A percentile compares a stretch with the other conserved stretches of the same genome.
Conservation (phyloP, 2,329 filamentous ascomycete genomes). For the Fusarium chuoi region DNA sequence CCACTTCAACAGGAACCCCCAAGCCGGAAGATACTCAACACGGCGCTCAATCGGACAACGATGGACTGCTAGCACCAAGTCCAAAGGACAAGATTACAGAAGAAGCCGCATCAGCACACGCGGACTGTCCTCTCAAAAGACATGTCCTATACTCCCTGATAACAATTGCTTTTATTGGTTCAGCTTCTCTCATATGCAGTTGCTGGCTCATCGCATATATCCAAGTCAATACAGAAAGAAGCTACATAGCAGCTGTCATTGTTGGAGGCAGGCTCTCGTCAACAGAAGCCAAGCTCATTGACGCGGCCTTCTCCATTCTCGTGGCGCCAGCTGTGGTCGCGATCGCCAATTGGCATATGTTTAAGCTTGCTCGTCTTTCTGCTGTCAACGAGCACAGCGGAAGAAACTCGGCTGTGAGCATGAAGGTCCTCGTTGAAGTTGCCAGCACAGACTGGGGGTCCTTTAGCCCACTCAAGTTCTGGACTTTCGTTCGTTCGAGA, state of each 20-base stretch:
- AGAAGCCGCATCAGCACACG: not conserved
- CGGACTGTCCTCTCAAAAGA: slow-evolving; percentile 3
- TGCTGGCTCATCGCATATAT: slow-evolving; percentile 23
- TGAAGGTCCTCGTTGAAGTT: slow-evolving; percentile 26
- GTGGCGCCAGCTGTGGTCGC: slow-evolving; percentile 15
- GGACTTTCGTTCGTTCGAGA: slow-evolving; percentile 18
- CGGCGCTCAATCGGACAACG: not conserved
- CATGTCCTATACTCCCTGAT: slow-evolving; percentile 25
- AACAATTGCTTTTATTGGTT: not conserved
- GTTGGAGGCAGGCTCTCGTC: slow-evolving; percentile 14
- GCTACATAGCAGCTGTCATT: slow-evolving; percentile 14
- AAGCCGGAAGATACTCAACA: not conserved
- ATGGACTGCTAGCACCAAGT: not conserved
- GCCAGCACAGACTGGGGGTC: slow-evolving; percentile 29
- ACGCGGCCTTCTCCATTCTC: slow-evolving; percentile 28
- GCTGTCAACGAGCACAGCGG: slow-evolving; percentile 23
- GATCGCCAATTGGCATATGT: slow-evolving; percentile 28
- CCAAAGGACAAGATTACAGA: not conserved
- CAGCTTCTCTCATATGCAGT: not conserved
- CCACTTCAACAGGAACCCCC: not conserved
- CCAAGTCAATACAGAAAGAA: not conserved
- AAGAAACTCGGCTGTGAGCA: slow-evolving; percentile 23
- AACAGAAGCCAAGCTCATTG: slow-evolving; percentile 28
- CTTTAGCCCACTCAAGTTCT: slow-evolving; percentile 27
- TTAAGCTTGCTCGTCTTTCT: slow-evolving; percentile 28